Base-by-base conservation (phyloP, 2,329 filamentous ascomycete species). In the Eutypa lata region DNA sequence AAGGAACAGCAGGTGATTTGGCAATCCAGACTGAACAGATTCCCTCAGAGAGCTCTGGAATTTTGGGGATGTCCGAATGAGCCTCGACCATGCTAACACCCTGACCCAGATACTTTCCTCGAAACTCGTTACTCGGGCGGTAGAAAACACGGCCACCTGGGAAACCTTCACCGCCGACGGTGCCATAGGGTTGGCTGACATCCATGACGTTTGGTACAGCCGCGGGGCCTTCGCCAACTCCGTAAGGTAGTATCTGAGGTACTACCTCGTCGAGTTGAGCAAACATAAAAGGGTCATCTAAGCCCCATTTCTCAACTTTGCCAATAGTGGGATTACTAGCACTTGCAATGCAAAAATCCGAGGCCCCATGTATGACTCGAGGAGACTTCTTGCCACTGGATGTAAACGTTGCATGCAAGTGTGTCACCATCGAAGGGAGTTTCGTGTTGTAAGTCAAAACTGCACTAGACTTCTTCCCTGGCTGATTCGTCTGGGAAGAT, bases 161-260 rank as follows among this genome's bases (percentile, higher is more conserved):
- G 52, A 88, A 90, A 2, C 91, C 92, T 73, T 96, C 91, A 3
- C 91, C 93, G 50, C 90, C 87, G 7, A 96, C 74, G 73, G 93
- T 83, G 8, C 93, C 93, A 66, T 89, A 92, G 8, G 83, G 82
- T 62, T 93, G 89, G 65, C 91, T 96, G 35, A 96, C 83, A 66
- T 96, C 92, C 88, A 97, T 92, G 35, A 89, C 82, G 64, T 97
- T 97, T 1, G 90, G 89, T 22, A 86, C 75, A 16, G 88, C 90
- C 10, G 91, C 85, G 49, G 90, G 86, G 5, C 91, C 91, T 31
- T 90, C 77, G 3, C 89, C 91, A 48, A 92, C 69, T 3, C 93
- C 93, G 71, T 88, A 96, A 33, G 87, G 86, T 18, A 84, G 75
- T 53, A 92, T 80, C 7, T 87, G 85, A 3, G 89, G 86, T 60